Evolutionary conservation across 305 asterid genomes (phyloP).

Genomic region (Ajuga reptans): DNA sequence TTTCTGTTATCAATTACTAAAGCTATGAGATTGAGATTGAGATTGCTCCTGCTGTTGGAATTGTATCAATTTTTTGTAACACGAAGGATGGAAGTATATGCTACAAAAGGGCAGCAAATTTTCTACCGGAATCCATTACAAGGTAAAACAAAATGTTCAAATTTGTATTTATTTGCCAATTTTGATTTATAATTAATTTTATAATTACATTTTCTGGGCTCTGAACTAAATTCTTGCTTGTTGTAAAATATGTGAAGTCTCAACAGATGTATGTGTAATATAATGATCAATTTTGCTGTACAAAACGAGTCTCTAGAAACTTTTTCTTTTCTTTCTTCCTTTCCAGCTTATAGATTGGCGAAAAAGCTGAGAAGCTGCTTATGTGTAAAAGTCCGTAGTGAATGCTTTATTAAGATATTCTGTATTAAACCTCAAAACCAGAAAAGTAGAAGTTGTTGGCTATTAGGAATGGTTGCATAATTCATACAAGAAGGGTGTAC

Average conservation of each 20-base stretch:
- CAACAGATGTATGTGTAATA: neutral
- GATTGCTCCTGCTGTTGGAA: conserved; percentile 10
- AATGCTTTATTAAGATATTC: neutral
- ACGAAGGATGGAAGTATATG: conserved; percentile 21
- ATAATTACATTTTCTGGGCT: no score
- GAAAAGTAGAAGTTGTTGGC: conserved; percentile 1
- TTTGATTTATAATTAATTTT: neutral
- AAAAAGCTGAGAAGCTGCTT: conserved; percentile 23
- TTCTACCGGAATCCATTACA: conserved; percentile 24
- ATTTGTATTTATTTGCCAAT: conserved; percentile 21
- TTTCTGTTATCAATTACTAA: conserved; percentile 20
- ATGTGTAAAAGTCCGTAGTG: neutral
- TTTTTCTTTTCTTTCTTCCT: neutral
- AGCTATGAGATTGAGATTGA: conserved; percentile 16
- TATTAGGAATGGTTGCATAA: conserved; percentile 4
- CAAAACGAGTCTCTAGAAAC: neutral
- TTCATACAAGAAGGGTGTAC: conserved; percentile 8
- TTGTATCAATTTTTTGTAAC: conserved; percentile 23
- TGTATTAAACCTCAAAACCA: neutral
- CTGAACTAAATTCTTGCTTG: conserved; percentile 6
- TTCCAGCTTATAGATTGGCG: conserved; percentile 11
- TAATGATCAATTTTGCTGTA: conserved; percentile 13
- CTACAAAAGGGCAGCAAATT: conserved; percentile 23
- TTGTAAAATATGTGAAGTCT: conserved; percentile 15
- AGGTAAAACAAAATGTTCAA: conserved; percentile 6